Evolutionary conservation across 2,329 filamentous ascomycete species (phyloP).

Genomic region (Chalara sp.): DNA sequence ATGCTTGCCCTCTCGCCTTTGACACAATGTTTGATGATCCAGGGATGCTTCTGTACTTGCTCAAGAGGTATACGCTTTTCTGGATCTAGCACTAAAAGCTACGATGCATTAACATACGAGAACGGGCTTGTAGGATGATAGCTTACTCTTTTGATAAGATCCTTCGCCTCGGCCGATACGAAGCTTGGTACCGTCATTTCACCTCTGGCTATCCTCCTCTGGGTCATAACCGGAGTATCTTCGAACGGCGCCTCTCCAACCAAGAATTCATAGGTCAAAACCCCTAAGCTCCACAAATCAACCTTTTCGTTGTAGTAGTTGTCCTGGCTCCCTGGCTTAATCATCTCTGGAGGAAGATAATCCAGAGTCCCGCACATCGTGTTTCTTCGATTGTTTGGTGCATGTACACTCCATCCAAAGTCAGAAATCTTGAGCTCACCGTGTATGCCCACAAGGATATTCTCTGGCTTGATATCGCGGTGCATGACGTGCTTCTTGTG

Average conservation of each 20-base stretch:
- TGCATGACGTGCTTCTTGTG: constrained; percentile 98
- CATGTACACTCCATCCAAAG: constrained; percentile 97
- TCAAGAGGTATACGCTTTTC: constrained; percentile 89
- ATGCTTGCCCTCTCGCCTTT: constrained; percentile 34
- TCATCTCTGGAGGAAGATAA: constrained; percentile 97
- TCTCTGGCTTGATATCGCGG: constrained; percentile 95
- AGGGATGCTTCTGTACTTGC: constrained; percentile 82
- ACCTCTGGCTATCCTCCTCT: constrained; percentile 76
- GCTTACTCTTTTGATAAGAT: constrained; percentile 83
- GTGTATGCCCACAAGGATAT: constrained; percentile 91
- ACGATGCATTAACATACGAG: constrained; percentile 19
- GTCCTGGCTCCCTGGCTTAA: constrained; percentile 71
- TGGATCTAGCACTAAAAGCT: constrained; percentile 86
- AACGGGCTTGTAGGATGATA: not conserved
- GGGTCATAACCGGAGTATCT: constrained; percentile 91
- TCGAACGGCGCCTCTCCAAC: constrained; percentile 96
- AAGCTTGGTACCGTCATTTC: constrained; percentile 92
- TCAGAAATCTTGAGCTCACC: constrained; percentile 98
- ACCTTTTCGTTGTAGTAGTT: constrained; percentile 95
- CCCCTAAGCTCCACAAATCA: constrained; percentile 91
- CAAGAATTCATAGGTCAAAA: constrained; percentile 92
- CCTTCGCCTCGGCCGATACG: constrained; percentile 82
- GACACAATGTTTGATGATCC: constrained; percentile 90
- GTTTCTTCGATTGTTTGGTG: constrained; percentile 85
- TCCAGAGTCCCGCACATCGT: constrained; percentile 98